Conservation (phyloP, 805 yeast species). For the Starmerella stigmatis region DNA sequence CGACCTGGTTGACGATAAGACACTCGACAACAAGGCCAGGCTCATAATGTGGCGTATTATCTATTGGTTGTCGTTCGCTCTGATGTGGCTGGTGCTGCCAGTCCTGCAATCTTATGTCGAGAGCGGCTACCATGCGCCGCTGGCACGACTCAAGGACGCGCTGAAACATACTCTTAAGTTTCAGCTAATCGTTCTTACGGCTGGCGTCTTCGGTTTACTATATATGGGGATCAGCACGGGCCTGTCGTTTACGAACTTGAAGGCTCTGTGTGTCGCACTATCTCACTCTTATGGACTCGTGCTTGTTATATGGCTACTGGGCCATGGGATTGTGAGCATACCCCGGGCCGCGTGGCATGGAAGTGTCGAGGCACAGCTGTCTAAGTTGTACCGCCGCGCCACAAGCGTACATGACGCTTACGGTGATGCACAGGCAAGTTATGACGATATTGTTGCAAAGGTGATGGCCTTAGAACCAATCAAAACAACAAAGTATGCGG, state of each 20-base stretch:
- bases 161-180: conserved; percentile 46
- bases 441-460: conserved; percentile 53
- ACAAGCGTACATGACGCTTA: conserved; percentile 49
- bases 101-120: conserved; percentile 60
- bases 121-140: conserved; percentile 51
- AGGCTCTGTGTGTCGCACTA: conserved; percentile 58
- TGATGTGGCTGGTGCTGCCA: conserved; percentile 72
- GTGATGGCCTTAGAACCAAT: conserved; percentile 43
- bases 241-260: conserved; percentile 44
- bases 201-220: conserved; percentile 44
- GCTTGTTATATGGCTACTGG: conserved; percentile 72
- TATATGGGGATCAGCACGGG: conserved; percentile 52
- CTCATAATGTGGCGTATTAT: conserved; percentile 59
- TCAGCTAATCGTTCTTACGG: conserved; percentile 46
- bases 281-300: conserved; percentile 69
- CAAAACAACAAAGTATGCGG: conserved; percentile 41
- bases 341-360: conserved; percentile 43
- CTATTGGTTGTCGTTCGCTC: conserved; percentile 70
- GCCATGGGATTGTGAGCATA: conserved; percentile 62
- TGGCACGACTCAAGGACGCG: conserved; percentile 45
- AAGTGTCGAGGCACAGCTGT: conserved; percentile 33
- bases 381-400: conserved; percentile 41
- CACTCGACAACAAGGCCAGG: conserved; percentile 39
- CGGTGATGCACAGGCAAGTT: conserved; percentile 52
- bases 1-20: conserved; percentile 49